Percentiles rank a stretch among this genome's conserved stretches.
Conservation (phyloP, 2,329 filamentous ascomycete genomes). For the Ophiobolus disseminans region DNA sequence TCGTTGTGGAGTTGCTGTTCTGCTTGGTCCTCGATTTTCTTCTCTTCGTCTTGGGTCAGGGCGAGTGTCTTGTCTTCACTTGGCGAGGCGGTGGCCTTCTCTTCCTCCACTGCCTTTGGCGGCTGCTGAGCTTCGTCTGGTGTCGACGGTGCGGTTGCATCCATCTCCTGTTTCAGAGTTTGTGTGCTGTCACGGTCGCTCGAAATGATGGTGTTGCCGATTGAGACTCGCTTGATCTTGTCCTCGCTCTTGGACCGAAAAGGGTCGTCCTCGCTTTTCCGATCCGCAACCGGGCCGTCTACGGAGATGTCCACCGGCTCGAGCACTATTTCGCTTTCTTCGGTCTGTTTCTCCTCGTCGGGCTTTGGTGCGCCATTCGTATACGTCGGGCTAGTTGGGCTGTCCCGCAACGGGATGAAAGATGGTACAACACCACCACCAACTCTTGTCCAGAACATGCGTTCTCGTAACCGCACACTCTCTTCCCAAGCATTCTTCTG, state of each 20-base stretch:
- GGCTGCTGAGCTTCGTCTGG: background rate
- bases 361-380: constrained; percentile 20
- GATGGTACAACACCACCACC: constrained; percentile 88
- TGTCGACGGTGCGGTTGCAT: background rate
- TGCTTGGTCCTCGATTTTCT: constrained; percentile 44
- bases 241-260: constrained; percentile 37
- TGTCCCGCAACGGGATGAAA: constrained; percentile 47
- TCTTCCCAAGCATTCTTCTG: constrained; percentile 95
- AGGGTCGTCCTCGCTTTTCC: constrained; percentile 44
- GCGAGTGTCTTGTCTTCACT: constrained; percentile 3
- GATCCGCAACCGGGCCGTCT: constrained; percentile 12
- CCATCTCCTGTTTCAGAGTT: constrained; percentile 3
- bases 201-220: constrained; percentile 46
- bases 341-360: constrained; percentile 34
- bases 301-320: constrained; percentile 27
- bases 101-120: no score
- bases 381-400: constrained; percentile 43
- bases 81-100: constrained; percentile 39
- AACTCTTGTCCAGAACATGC: constrained; percentile 96
- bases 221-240: constrained; percentile 44
- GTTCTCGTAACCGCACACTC: constrained; percentile 83
- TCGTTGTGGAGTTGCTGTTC: constrained; percentile 45
- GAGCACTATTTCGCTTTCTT: constrained; percentile 37
- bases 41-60: constrained; percentile 36
- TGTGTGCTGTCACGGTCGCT: constrained; percentile 3